Base-by-base conservation (phyloP, 2,329 filamentous ascomycete species). In the Geosmithia flava region DNA sequence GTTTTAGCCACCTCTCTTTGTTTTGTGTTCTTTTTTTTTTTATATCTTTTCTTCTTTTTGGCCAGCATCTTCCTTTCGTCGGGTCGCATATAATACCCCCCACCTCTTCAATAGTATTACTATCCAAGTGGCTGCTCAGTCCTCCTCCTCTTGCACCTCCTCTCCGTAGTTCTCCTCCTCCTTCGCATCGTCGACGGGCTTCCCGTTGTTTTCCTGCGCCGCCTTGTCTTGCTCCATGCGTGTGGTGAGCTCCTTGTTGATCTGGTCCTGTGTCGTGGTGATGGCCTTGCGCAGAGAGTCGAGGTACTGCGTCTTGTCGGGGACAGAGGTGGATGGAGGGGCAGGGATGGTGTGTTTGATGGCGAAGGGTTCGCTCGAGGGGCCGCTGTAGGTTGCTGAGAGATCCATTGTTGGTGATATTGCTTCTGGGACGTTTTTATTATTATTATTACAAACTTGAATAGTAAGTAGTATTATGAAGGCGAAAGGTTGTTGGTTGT, bases 101-200 rank as follows among this genome's bases (percentile, higher is more conserved):
- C 33, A 37, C 15, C 29, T 11, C 29, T 30, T 37, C 33, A 11
- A 37, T 13, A 37, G 42, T 3, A 44, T 44, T 23, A 3, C 8
- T 2, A 23, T 20, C 6, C 4, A 27, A 20, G 42, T 15, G 42
- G 27, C n/a, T 50, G 17, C 30, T 60, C 55, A 63, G 23, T 64
- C 62, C 33, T 76, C 62, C 33, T 76, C 82, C 42, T 85, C 82
- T 46, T 83, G 80, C 13, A 81, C 77, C 62, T 95, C 88, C 63
- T 95, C 89, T 45, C 88, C 89, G 60, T 95, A 95, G 59, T 89
- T 85, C 57, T 86, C 79, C 59, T 88, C 85, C 59, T 82, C 80
- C 52, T 75, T 74, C 11, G 63, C 70, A 51, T 82, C 78, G 51
- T 79, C 73, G 10, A 70, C 57, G 44, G 51, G 56, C 46, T 52